Evolutionary conservation across 345 rosid species (phyloP).

Genomic region (Camelina neglecta): DNA sequence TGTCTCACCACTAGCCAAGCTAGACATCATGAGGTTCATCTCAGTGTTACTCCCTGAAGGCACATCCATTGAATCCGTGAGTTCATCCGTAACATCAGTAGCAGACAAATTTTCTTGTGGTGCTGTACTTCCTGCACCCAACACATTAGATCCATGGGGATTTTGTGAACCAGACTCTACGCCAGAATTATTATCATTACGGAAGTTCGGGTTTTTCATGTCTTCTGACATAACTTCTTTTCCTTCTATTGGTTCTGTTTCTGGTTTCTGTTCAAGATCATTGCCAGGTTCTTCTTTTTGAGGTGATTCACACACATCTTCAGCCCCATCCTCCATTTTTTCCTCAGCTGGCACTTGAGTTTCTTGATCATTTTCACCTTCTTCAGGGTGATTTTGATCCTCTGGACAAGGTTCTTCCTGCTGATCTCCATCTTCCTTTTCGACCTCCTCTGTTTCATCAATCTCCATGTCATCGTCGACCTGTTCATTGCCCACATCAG

Average conservation of each 20-base stretch:
- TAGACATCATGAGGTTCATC: constrained; percentile 55
- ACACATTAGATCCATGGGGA: constrained; percentile 50
- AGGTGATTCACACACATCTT: constrained; percentile 50
- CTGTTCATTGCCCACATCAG: constrained; percentile 55
- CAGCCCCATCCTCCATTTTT: constrained; percentile 47
- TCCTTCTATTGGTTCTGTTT: constrained; percentile 46
- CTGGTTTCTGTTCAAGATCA: constrained; percentile 53
- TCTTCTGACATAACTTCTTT: constrained; percentile 49
- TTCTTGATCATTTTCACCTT: constrained; percentile 51
- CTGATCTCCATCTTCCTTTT: constrained; percentile 49
- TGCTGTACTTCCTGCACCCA: constrained; percentile 52
- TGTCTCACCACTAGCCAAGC: constrained; percentile 56
- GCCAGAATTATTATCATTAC: constrained; percentile 50
- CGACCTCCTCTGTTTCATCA: constrained; percentile 59
- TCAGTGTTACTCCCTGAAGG: constrained; percentile 60
- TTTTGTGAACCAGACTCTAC: constrained; percentile 63
- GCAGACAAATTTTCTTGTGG: constrained; percentile 56
- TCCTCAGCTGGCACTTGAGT: constrained; percentile 51
- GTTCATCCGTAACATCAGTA: constrained; percentile 50
- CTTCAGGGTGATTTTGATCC: constrained; percentile 51
- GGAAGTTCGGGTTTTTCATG: constrained; percentile 47
- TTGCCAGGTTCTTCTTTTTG: constrained; percentile 49
- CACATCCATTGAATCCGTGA: constrained; percentile 53
- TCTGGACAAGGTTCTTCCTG: constrained; percentile 57
- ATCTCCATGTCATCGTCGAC: constrained; percentile 57